Evolutionary conservation across 1,139 yeast genomes (phyloP).

Genomic region (Scheffersomyces segobiensis): DNA sequence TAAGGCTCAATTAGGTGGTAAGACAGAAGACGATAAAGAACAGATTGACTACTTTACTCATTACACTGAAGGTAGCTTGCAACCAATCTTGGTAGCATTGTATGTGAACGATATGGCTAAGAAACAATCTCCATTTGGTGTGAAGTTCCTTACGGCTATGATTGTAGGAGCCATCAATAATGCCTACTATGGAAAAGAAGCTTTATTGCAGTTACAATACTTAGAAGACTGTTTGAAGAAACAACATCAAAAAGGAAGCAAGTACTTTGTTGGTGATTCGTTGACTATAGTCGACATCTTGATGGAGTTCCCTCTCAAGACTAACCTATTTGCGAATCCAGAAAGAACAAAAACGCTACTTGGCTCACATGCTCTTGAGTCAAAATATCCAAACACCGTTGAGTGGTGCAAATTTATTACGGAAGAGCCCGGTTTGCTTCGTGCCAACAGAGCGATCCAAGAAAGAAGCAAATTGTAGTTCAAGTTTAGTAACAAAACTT

Average conservation of each 20-base stretch:
- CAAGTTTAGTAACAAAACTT: background rate
- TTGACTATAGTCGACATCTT: slow-evolving; percentile 43
- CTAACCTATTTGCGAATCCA: slow-evolving; percentile 18
- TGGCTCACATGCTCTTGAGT: slow-evolving; percentile 8
- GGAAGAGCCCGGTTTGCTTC: slow-evolving; percentile 19
- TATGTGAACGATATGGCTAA: slow-evolving; percentile 29
- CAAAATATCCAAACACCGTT: slow-evolving; percentile 23
- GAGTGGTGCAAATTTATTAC: slow-evolving; percentile 25
- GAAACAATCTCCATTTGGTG: slow-evolving; percentile 31
- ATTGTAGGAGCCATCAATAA: slow-evolving; percentile 27
- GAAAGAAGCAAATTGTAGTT: background rate
- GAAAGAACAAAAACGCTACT: slow-evolving; percentile 9
- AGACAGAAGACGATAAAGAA: slow-evolving; percentile 24
- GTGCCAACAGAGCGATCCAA: slow-evolving; percentile 1
- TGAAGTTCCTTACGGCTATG: slow-evolving; percentile 21
- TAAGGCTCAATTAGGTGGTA: slow-evolving; percentile 25
- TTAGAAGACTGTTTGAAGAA: slow-evolving; percentile 31
- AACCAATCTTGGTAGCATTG: slow-evolving; percentile 32
- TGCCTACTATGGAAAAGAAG: slow-evolving; percentile 28
- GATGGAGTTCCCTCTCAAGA: slow-evolving; percentile 34
- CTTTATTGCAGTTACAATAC: slow-evolving; percentile 24
- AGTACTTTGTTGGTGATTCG: slow-evolving; percentile 37
- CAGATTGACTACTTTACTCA: slow-evolving; percentile 37
- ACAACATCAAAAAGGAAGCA: slow-evolving; percentile 23
- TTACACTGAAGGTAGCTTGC: slow-evolving; percentile 42